Conservation (phyloP, 2,329 filamentous ascomycete species). For the Plenodomus tracheiphilus region DNA sequence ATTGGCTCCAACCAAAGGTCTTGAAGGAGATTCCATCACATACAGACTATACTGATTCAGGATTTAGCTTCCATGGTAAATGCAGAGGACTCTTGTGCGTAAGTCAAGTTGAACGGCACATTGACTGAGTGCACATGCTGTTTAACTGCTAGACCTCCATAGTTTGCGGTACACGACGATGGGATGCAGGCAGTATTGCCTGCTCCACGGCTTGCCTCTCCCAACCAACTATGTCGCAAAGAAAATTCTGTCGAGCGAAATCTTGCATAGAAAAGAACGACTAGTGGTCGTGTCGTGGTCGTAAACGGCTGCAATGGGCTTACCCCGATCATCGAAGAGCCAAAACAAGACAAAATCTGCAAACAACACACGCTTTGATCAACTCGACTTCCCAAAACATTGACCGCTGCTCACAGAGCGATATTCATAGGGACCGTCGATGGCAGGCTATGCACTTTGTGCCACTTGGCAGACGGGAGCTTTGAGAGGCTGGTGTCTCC, state of each 20-base stretch:
- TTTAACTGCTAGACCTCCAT: background rate
- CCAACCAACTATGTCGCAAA: background rate
- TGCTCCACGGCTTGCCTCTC: background rate
- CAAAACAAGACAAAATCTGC: background rate
- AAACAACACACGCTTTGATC: background rate
- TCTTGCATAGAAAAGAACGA: background rate
- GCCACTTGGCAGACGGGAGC: background rate
- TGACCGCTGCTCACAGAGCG: background rate
- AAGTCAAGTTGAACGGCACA: too few relatives aligned
- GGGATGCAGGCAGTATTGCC: too few relatives aligned
- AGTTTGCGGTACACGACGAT: background rate
- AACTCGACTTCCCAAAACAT: background rate
- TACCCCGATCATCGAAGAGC: background rate
- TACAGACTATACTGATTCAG: background rate
- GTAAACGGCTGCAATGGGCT: background rate
- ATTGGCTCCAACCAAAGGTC: too few relatives aligned
- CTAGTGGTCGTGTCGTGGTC: background rate
- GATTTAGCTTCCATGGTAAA: background rate
- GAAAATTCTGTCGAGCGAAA: background rate
- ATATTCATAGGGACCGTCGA: background rate
- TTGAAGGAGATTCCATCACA: too few relatives aligned
- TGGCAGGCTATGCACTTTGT: background rate
- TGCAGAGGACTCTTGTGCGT: too few relatives aligned
- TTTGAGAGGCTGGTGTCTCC: background rate
- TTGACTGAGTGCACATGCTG: too few relatives aligned